Evolutionary conservation across 148 eudicot species (phyloP).

Genomic region (Vaccinium myrtillus): DNA sequence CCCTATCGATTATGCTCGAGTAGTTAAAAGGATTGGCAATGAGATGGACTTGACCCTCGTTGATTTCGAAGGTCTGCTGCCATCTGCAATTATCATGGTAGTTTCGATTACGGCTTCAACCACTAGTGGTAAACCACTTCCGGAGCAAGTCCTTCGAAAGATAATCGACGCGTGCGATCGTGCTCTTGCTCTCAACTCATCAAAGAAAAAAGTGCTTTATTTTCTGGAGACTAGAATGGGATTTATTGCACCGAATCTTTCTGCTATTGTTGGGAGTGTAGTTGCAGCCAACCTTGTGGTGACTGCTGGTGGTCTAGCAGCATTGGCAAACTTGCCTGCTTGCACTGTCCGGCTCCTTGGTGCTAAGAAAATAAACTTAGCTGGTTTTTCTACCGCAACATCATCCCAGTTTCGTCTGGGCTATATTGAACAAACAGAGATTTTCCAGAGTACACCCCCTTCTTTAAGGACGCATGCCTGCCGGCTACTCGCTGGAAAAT

Average conservation of each 20-base stretch:
- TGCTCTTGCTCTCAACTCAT: conserved; percentile 71
- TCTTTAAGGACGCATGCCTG: conserved; percentile 75
- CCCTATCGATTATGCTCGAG: conserved; percentile 93
- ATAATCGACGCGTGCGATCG: conserved; percentile 92
- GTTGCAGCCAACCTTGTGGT: conserved; percentile 98
- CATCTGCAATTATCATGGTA: conserved; percentile 94
- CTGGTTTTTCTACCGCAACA: conserved; percentile 88
- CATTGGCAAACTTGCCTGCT: conserved; percentile 94
- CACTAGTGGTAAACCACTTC: conserved; percentile 93
- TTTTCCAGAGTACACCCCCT: conserved; percentile 86
- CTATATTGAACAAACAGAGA: conserved; percentile 76
- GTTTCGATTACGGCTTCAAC: conserved; percentile 95
- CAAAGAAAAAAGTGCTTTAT: conserved; percentile 88
- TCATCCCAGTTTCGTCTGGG: conserved; percentile 95
- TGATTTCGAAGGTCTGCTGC: conserved; percentile 83
- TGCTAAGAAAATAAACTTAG: conserved; percentile 75
- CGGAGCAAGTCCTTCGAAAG: conserved; percentile 70
- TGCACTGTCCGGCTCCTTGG: conserved; percentile 94
- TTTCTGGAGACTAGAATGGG: conserved; percentile 95
- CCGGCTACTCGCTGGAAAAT: conserved; percentile 77
- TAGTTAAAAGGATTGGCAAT: conserved; percentile 87
- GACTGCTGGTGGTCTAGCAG: conserved; percentile 80
- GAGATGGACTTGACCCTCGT: conserved; percentile 88
- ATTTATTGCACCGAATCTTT: conserved; percentile 90
- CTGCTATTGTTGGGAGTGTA: conserved; percentile 92